A percentile compares a stretch with the other conserved stretches of the same genome.
phyloP scores from a whole-genome alignment of 805 yeast genomes.

The Isabelozyma rhagii region DNA sequence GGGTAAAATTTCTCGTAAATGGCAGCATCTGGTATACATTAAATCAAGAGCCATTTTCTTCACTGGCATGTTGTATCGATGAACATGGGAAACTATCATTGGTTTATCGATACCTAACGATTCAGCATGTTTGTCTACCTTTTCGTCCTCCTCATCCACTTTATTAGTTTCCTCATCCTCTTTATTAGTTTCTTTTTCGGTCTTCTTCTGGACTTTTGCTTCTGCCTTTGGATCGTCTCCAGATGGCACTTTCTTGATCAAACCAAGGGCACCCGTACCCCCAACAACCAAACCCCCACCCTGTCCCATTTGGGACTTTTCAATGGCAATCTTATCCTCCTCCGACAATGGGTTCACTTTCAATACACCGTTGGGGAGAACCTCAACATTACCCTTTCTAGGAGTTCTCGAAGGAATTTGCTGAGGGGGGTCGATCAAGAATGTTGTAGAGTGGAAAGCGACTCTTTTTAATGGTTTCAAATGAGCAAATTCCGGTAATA shows the following conservation, averaged over 20 bases:
- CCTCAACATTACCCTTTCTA: slow-evolving; percentile 68
- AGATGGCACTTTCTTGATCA: slow-evolving; percentile 18
- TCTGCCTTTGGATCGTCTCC: no score
- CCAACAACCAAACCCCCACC: slow-evolving; percentile 78
- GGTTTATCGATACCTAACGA: slow-evolving; percentile 31
- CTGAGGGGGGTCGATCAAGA: slow-evolving; percentile 61
- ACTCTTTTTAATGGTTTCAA: slow-evolving; percentile 39
- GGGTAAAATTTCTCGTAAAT: slow-evolving; percentile 85
- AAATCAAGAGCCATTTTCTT: slow-evolving; percentile 58
- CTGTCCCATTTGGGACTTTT: slow-evolving; percentile 35
- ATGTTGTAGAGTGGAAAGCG: slow-evolving; percentile 41
- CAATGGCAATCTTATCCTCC: slow-evolving; percentile 45
- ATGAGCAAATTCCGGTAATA: slow-evolving; percentile 23
- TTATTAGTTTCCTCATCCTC: slow-evolving; percentile 3
- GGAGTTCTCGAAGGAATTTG: slow-evolving; percentile 89
- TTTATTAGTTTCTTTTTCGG: slow-evolving; percentile 1
- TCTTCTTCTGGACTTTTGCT: no score
- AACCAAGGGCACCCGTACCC: slow-evolving; percentile 64
- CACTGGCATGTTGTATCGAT: slow-evolving; percentile 29
- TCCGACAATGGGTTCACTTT: slow-evolving; percentile 53
- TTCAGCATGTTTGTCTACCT: slow-evolving; percentile 21
- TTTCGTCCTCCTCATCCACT: slow-evolving; percentile 20
- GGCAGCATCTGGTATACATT: slow-evolving; percentile 90
- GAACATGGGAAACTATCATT: slow-evolving; percentile 15
- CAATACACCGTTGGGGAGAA: slow-evolving; percentile 51